Base-by-base conservation (phyloP, 1,284 basidiomycete species). In the Tilletia caries region DNA sequence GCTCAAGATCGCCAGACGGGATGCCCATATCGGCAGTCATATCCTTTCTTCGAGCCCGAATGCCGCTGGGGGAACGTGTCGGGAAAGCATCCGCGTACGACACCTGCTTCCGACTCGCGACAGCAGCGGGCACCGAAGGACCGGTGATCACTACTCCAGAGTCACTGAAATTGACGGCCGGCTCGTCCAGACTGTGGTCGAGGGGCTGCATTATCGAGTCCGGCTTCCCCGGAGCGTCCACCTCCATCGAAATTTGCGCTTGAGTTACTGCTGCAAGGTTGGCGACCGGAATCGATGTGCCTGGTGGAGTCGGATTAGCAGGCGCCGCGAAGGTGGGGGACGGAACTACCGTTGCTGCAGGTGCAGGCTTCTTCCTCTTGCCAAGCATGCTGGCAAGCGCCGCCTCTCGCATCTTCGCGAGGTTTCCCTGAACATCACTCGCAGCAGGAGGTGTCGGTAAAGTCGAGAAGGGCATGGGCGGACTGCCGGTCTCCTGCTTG, bases 31-130 rank as follows among this genome's bases (percentile, higher is more conserved):
- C 48, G 23, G 48, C 48, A 6, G 23, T 50, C 20, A n/a, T n/a
- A n/a, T 20, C 48, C 48, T 50, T 50, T 18, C 23, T 33, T 4
- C 32, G 29, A 33, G 58, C 20, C 32, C 27, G 58, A 62, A 13
- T 29, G 58, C 58, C 18, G 6, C 27, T 25, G 34, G 32, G 15
- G 10, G 37, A 41, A 41, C 37, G 37, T 10, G 8, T 15, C 32
- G 58, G 58, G 33, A 62, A 62, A 4, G 58, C 27, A 62, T 62
- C 58, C 10, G 58, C 58, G 58, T 62, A 62, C 13, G 58, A 62
- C 29, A 62, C 58, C 34, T 62, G 58, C 32, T 62, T 62, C n/a
- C 58, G 29, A 18, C 20, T 20, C 58, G 18, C 29, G 33, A 6
- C 23, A n/a, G 48, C 20, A 13, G 48, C 13, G 12, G 12, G 48